Evolutionary conservation across 345 rosid species (phyloP).

Genomic region (Citropsis articulata): DNA sequence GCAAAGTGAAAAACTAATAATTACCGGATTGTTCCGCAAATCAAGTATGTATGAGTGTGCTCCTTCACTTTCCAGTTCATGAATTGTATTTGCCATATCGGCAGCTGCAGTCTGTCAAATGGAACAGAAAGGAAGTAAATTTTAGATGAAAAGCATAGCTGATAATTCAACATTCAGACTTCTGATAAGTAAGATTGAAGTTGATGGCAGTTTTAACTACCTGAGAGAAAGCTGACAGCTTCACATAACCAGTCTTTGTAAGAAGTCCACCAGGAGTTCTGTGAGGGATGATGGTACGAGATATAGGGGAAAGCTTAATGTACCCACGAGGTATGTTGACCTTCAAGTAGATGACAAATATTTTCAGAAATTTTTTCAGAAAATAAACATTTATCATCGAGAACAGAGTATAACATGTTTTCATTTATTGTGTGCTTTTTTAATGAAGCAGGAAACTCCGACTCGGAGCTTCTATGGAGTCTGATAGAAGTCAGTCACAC

Average conservation of each 20-base stretch:
- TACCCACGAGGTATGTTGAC: conserved; percentile 70
- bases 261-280: conserved; percentile 58
- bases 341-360: conserved; percentile 36
- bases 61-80: conserved; percentile 73
- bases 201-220: conserved; percentile 26
- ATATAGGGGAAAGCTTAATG: conserved; percentile 75
- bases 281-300: conserved; percentile 81
- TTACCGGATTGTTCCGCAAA: conserved; percentile 82
- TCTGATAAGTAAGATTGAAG: background rate
- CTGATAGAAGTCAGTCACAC: background rate
- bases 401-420: background rate
- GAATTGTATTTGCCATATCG: conserved; percentile 61
- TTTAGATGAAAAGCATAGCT: background rate
- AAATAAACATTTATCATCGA: background rate
- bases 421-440: background rate
- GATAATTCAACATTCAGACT: background rate
- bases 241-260: conserved; percentile 79
- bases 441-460: background rate
- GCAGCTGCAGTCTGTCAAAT: conserved; percentile 70
- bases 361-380: conserved; percentile 1
- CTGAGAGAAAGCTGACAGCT: conserved; percentile 77
- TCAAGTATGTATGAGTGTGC: conserved; percentile 83
- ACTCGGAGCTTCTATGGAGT: too few species aligned
- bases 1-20: background rate
- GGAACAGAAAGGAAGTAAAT: background rate